A percentile compares a stretch with the other conserved stretches of the same genome.
phyloP scores from a whole-genome alignment of 2,329 filamentous ascomycete genomes.

The Xylariomycetidae sp. region DNA sequence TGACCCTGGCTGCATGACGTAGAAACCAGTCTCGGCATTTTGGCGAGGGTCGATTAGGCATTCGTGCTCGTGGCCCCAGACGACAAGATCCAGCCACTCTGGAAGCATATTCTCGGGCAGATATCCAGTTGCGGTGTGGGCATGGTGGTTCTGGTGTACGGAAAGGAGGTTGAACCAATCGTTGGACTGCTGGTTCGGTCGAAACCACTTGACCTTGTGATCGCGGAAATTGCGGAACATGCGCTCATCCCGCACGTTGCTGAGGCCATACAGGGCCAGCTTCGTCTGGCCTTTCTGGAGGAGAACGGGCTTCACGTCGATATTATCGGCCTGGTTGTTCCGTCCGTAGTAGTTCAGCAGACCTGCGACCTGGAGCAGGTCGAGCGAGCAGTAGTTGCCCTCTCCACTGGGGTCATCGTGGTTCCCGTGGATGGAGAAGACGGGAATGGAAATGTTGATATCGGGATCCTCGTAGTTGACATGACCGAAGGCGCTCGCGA shows the following conservation, averaged over 20 bases:
- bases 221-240: conserved; percentile 91
- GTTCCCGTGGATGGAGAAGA: conserved; percentile 98
- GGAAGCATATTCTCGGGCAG: conserved; percentile 90
- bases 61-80: conserved; percentile 98
- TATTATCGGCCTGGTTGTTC: conserved; percentile 87
- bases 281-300: conserved; percentile 93
- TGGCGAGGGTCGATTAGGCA: conserved; percentile 78
- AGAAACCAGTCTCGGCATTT: conserved; percentile 84
- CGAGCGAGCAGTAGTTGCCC: conserved; percentile 83
- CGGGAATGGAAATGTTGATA: conserved; percentile 93
- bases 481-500: conserved; percentile 82
- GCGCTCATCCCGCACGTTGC: conserved; percentile 92
- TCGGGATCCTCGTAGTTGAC: conserved; percentile 98
- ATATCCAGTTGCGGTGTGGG: conserved; percentile 88
- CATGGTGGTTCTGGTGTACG: conserved; percentile 93
- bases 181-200: conserved; percentile 68
- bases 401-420: conserved; percentile 98
- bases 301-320: conserved; percentile 83
- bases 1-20: conserved; percentile 96
- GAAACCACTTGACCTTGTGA: conserved; percentile 88
- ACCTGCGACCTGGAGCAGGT: conserved; percentile 84
- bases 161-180: conserved; percentile 97
- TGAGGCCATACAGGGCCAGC: conserved; percentile 86
- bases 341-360: conserved; percentile 95
- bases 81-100: conserved; percentile 80